Conservation (phyloP, 129 eudicot genomes). For the Ambrosia artemisiifolia region DNA sequence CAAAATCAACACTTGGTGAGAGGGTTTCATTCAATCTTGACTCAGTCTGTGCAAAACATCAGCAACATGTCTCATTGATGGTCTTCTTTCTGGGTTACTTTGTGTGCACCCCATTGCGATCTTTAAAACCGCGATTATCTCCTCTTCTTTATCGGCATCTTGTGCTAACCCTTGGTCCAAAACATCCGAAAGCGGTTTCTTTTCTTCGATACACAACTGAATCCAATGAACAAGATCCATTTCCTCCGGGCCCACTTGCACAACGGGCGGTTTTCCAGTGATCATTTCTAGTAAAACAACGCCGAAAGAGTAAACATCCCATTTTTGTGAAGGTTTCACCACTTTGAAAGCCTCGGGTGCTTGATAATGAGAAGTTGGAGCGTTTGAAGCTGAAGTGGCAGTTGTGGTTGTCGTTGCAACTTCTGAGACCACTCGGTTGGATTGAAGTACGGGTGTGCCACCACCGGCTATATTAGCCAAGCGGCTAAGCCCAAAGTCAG, state of each 20-base stretch:
- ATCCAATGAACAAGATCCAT: slow-evolving; percentile 85
- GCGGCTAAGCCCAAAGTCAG: slow-evolving; percentile 85
- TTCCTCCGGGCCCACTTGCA: slow-evolving; percentile 69
- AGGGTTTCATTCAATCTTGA: slow-evolving; percentile 24
- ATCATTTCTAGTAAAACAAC: slow-evolving; percentile 81
- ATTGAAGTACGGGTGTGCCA: slow-evolving; percentile 57
- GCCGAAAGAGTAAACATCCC: slow-evolving; percentile 94
- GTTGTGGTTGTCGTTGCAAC: slow-evolving; percentile 26
- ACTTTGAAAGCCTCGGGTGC: slow-evolving; percentile 92
- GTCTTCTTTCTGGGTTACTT: slow-evolving; percentile 78
- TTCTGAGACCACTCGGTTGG: slow-evolving; percentile 60
- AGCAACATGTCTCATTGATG: slow-evolving; percentile 78
- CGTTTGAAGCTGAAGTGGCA: slow-evolving; percentile 28
- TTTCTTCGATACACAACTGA: slow-evolving; percentile 87
- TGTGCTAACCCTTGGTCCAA: slow-evolving; percentile 58
- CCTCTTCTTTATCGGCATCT: slow-evolving; percentile 85
- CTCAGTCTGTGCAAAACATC: slow-evolving; percentile 69
- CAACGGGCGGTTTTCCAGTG: slow-evolving; percentile 63
- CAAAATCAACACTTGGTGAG: background rate
- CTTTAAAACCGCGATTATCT: slow-evolving; percentile 75
- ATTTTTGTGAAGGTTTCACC: slow-evolving; percentile 93
- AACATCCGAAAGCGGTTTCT: slow-evolving; percentile 83
- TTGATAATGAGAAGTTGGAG: slow-evolving; percentile 47
- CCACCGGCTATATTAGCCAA: slow-evolving; percentile 94
- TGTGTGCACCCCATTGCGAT: slow-evolving; percentile 89